phyloP scores from a whole-genome alignment of 495 filamentous ascomycete genomes.

The Elasticomyces elasticus region DNA sequence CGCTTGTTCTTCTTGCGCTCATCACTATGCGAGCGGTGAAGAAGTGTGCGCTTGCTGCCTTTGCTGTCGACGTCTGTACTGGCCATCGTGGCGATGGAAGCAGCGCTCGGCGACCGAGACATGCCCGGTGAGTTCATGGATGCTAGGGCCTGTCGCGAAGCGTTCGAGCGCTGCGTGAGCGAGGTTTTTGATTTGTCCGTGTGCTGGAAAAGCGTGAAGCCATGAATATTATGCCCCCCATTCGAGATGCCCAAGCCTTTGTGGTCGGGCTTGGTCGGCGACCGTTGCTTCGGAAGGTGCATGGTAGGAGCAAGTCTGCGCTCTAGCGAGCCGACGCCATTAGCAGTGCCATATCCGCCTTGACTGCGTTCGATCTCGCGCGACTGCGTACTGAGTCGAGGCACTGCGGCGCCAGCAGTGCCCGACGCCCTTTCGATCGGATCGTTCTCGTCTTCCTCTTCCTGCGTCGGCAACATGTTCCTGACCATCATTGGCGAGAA shows the following conservation, averaged over 20 bases:
- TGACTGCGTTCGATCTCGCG: slow-evolving; percentile 31
- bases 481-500: slow-evolving; percentile 78
- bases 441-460: slow-evolving; percentile 52
- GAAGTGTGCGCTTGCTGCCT: slow-evolving; percentile 42
- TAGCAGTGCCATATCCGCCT: slow-evolving; percentile 16
- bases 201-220: slow-evolving; percentile 16
- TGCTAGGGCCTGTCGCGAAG: slow-evolving; percentile 7
- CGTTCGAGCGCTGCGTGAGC: neutral
- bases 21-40: slow-evolving; percentile 40
- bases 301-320: slow-evolving; percentile 70
- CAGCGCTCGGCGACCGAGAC: slow-evolving; percentile 38
- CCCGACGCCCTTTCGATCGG: slow-evolving; percentile 6
- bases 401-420: slow-evolving; percentile 4
- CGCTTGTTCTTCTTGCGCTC: slow-evolving; percentile 42
- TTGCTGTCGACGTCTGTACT: slow-evolving; percentile 35
- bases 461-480: slow-evolving; percentile 53
- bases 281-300: slow-evolving; percentile 47
- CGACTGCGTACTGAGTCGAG: neutral
- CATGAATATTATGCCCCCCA: slow-evolving; percentile 1
- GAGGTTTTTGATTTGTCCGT: slow-evolving; percentile 3
- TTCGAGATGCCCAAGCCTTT: slow-evolving; percentile 26
- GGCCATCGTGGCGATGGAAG: slow-evolving; percentile 35
- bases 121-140: slow-evolving; percentile 12
- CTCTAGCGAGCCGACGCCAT: slow-evolving; percentile 59
- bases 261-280: slow-evolving; percentile 10